These are phyloP conservation scores for Pythium graminicola DNA, from an alignment of 352 stramenopile species.

Conservation along the genomic window DNA sequence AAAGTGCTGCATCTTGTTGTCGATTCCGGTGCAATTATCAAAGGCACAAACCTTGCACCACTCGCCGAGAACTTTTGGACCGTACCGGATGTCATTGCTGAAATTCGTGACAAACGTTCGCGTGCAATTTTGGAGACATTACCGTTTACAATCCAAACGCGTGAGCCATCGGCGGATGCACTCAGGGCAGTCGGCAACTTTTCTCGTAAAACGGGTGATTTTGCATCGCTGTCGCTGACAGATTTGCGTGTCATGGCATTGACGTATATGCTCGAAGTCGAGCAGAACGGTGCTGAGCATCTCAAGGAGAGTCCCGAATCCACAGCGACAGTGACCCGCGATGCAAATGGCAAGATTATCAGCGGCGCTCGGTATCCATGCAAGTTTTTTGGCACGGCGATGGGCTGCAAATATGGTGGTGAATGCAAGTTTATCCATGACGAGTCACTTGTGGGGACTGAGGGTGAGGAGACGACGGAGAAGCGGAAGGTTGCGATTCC, in stretches of 20 bases:
- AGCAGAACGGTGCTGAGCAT: constrained; percentile 61
- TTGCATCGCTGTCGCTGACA: constrained; percentile 75
- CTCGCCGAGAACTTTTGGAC: constrained; percentile 87
- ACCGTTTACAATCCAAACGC: constrained; percentile 69
- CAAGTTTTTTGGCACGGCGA: constrained; percentile 73
- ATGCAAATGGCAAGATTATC: constrained; percentile 61
- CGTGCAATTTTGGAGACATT: constrained; percentile 61
- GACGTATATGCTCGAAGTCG: constrained; percentile 79
- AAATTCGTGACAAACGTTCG: constrained; percentile 81
- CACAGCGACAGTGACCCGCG: constrained; percentile 57
- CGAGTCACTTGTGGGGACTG: constrained; percentile 22
- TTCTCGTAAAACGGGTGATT: constrained; percentile 81
- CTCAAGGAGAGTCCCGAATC: constrained; percentile 64
- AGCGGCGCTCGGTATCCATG: constrained; percentile 49
- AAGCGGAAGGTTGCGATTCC: constrained; percentile 59
- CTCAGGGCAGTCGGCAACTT: constrained; percentile 79
- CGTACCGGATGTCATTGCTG: constrained; percentile 71
- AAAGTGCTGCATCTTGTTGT: constrained; percentile 77
- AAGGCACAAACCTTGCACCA: constrained; percentile 64
- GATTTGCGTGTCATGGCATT: constrained; percentile 86
- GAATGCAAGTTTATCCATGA: constrained; percentile 82
- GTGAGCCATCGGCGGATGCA: constrained; percentile 72
- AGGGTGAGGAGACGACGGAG: constrained; percentile 17
- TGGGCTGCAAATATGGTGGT: constrained; percentile 75
- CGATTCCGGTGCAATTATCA: constrained; percentile 86